phyloP scores from a whole-genome alignment of 176 grass and related monocot genomes.

The Avena sativa region DNA sequence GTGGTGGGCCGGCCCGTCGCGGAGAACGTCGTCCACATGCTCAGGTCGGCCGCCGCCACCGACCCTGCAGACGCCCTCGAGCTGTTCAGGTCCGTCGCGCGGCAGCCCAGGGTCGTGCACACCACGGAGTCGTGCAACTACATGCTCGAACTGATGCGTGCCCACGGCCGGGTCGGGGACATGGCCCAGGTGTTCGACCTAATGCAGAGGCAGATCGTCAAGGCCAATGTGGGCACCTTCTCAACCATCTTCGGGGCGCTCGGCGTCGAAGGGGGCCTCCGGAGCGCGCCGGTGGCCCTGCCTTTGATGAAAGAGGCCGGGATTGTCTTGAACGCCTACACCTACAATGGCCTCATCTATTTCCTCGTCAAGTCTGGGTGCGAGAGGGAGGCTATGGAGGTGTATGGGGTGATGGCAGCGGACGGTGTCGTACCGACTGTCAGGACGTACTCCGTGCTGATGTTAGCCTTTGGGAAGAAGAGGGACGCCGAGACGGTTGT shows the following conservation, averaged over 20 bases:
- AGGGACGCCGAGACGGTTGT: conserved; percentile 66
- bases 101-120: conserved; percentile 55
- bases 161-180: conserved; percentile 62
- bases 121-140: conserved; percentile 92
- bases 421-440: conserved; percentile 57
- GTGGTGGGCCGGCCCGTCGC: conserved; percentile 17
- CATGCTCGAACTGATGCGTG: conserved; percentile 88
- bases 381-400: conserved; percentile 64
- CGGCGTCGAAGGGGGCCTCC: conserved; percentile 63
- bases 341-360: conserved; percentile 82
- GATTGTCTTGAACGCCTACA: conserved; percentile 70
- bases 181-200: conserved; percentile 89
- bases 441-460: conserved; percentile 85
- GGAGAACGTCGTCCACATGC: conserved; percentile 60
- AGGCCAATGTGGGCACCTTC: conserved; percentile 69
- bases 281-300: conserved; percentile 64
- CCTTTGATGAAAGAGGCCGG: conserved; percentile 66
- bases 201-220: conserved; percentile 89
- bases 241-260: conserved; percentile 67
- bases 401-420: conserved; percentile 64
- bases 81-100: conserved; percentile 61
- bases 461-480: conserved; percentile 79
- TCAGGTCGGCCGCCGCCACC: conserved; percentile 56
- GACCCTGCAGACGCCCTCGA: conserved; percentile 60
- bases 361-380: conserved; percentile 80